Conservation (phyloP, 75 land plant genomes). For the Ceratopteris richardii region DNA sequence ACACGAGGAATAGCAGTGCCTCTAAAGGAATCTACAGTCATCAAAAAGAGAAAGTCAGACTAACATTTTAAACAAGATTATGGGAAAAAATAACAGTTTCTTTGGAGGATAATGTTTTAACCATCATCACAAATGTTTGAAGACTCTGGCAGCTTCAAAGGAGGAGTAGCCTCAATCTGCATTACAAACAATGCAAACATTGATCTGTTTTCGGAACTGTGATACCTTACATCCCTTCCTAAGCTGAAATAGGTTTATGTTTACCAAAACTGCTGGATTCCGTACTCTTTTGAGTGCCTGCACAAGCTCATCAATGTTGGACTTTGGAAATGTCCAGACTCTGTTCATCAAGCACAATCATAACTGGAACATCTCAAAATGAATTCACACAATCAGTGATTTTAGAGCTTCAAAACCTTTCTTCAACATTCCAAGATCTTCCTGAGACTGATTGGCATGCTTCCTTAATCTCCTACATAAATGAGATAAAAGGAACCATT, state of each 20-base stretch:
- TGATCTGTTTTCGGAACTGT: too few species aligned
- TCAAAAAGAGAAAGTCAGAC: too few species aligned
- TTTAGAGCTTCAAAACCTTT: slow-evolving; percentile 10
- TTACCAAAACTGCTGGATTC: slow-evolving; percentile 16
- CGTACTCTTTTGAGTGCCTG: slow-evolving; percentile 17
- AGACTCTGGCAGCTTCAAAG: slow-evolving; percentile 12
- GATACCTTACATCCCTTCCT: too few species aligned
- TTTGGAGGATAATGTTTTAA: too few species aligned
- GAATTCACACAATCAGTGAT: too few species aligned
- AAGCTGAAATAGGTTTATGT: too few species aligned
- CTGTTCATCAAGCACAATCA: slow-evolving; percentile 10
- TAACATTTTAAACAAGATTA: too few species aligned
- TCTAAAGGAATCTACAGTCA: too few species aligned
- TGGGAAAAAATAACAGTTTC: too few species aligned
- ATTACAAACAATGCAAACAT: slow-evolving; percentile 3
- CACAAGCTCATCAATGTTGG: slow-evolving; percentile 21
- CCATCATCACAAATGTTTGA: background rate
- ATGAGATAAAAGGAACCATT: too few species aligned
- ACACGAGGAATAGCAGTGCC: background rate
- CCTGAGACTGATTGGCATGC: slow-evolving; percentile 33
- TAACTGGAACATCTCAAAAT: background rate
- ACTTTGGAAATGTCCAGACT: slow-evolving; percentile 25
- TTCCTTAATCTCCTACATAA: slow-evolving; percentile 25
- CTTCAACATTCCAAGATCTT: slow-evolving; percentile 31
- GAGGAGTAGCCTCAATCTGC: slow-evolving; percentile 26